Base-by-base conservation (phyloP, 164 flowering plant genomes). In the Piper betle region DNA sequence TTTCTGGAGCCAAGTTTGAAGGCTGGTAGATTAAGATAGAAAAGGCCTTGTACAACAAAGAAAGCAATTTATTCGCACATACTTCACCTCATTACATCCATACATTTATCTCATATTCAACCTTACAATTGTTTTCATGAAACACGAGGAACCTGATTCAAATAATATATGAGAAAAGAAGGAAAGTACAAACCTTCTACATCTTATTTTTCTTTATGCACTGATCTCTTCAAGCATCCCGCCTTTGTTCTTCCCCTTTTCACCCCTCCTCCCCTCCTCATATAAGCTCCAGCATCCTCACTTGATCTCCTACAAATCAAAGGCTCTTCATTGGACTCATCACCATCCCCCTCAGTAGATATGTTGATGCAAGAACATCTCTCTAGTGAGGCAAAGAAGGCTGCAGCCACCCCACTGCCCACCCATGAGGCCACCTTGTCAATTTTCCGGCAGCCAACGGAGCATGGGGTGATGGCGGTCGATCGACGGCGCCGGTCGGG, bases 361-460 rank as follows among this genome's bases (percentile, higher is more conserved):
- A 87, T 82, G 0, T 79, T 77, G 66, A 87, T 80, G 73, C 95
- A 87, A 48, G 86, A 87, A 65, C 88, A 87, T 18, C 83, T 63
- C 42, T 87, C 85, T 6, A 87, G 64, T 12, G 95, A 87, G 0
- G 85, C 88, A 42, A 87, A 87, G 59, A 87, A 87, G 0, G 84
- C 88, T 0, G 76, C 39, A 0, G 84, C 71, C 1, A 87, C 69
- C 11, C 91, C 80, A 60, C 81, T 79, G 66, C 82, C 54, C 73
- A 87, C 64, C 95, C 95, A 84, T 79, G 69, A 77, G 7, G 87
- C 95, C 69, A 85, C 74, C 54, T 91, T 78, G 59, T 83, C 88
- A 38, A 80, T 65, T 73, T 79, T 84, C 0, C 78, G 69, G 62
- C 82, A 76, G 37, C 67, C 65, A 0, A 68, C 52, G 16, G 77